These are phyloP conservation scores for Coemansia sp. DNA, from an alignment of 192 early-diverging fungal species.

Conservation along the genomic window DNA sequence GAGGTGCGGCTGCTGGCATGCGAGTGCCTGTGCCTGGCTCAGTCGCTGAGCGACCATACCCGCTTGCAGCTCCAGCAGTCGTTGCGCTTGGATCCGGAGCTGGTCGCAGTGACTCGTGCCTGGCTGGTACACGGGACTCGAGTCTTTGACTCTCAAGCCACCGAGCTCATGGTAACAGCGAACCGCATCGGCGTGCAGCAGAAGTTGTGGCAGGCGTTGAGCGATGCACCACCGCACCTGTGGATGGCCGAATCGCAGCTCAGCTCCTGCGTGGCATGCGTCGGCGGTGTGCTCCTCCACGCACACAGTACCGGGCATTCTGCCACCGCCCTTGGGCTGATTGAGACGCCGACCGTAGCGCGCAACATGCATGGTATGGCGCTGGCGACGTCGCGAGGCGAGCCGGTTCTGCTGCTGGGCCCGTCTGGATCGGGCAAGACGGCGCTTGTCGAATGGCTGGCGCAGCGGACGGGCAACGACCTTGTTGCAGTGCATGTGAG, in stretches of 20 bases:
- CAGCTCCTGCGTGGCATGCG: slow-evolving; percentile 33
- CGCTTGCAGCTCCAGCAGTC: slow-evolving; percentile 13
- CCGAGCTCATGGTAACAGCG: slow-evolving; percentile 3
- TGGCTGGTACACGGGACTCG: slow-evolving; percentile 32
- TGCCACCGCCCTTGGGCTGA: slow-evolving; percentile 52
- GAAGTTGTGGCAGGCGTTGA: slow-evolving; percentile 10
- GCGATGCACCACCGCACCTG: not conserved
- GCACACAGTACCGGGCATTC: slow-evolving; percentile 22
- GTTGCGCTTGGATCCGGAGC: not conserved
- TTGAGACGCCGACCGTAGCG: slow-evolving; percentile 74
- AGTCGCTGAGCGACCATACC: slow-evolving; percentile 20
- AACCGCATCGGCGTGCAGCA: slow-evolving; percentile 4
- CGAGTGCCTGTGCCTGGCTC: slow-evolving; percentile 33
- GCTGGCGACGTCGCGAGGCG: slow-evolving; percentile 80
- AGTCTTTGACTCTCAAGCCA: slow-evolving; percentile 8
- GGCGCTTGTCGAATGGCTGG: slow-evolving; percentile 83
- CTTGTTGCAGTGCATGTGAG: slow-evolving; percentile 93
- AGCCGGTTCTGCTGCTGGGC: slow-evolving; percentile 86
- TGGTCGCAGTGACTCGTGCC: slow-evolving; percentile 13
- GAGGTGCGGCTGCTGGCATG: slow-evolving; percentile 25
- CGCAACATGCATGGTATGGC: slow-evolving; percentile 75
- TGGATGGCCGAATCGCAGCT: slow-evolving; percentile 26
- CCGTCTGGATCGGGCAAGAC: slow-evolving; percentile 87
- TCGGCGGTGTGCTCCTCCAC: slow-evolving; percentile 47
- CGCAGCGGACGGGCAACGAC: slow-evolving; percentile 69